Evolutionary conservation across 768 basidiomycete genomes (phyloP).

Genomic region (Leccinum longicurvipes): DNA sequence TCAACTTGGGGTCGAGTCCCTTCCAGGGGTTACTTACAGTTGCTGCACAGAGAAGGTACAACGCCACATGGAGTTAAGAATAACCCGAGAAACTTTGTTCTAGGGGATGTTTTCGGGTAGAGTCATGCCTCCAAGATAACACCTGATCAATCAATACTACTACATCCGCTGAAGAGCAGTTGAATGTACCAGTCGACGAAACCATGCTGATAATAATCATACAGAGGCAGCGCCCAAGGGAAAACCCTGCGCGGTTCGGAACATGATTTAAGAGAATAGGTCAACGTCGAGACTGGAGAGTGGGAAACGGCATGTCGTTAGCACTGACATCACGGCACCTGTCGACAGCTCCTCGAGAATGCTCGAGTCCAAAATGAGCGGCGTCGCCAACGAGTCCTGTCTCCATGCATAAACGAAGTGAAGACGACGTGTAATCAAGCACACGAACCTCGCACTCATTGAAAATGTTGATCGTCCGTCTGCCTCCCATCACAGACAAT

Average conservation of each 20-base stretch:
- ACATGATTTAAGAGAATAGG: not conserved
- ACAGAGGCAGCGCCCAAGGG: not conserved
- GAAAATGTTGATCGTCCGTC: slow-evolving; percentile 91
- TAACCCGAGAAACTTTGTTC: not conserved
- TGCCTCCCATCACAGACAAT: slow-evolving; percentile 94
- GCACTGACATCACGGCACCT: slow-evolving; percentile 66
- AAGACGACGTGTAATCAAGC: rapidly evolving
- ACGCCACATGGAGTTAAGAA: not conserved
- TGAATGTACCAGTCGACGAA: not conserved
- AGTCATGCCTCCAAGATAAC: not conserved
- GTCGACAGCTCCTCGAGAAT: slow-evolving; percentile 94
- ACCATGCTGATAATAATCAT: not conserved
- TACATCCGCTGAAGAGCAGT: not conserved
- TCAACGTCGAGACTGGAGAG: not conserved
- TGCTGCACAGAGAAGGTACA: too few relatives aligned
- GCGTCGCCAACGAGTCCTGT: slow-evolving; percentile 93
- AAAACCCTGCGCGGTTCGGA: not conserved
- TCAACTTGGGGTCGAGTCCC: too few relatives aligned
- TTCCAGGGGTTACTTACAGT: too few relatives aligned
- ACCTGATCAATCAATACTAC: not conserved
- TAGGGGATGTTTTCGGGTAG: not conserved
- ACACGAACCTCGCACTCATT: slow-evolving; percentile 89
- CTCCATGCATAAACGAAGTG: not conserved
- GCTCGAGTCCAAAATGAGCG: slow-evolving; percentile 89
- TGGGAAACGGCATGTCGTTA: not conserved